Evolutionary conservation across 2,329 filamentous ascomycete species (phyloP), one percentile per base, ranked within the genome.

Genomic region (Trichoderma breve): DNA sequence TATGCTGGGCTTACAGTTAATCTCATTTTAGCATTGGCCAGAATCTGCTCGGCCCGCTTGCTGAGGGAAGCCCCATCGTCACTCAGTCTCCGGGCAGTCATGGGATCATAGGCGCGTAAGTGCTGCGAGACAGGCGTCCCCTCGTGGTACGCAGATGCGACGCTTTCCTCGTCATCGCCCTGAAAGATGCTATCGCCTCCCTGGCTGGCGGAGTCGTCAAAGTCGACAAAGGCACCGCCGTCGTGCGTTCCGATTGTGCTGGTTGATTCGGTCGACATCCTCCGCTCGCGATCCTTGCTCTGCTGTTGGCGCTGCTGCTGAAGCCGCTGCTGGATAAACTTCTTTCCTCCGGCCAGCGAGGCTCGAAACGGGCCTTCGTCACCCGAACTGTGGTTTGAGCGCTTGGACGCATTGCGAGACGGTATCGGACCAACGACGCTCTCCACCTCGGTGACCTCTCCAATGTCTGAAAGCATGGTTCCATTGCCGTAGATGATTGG

Each of bases 21-120:
- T 76, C 94, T 88, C 80, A 90, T 91, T 83, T 98, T 98, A 36
- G 95, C 95, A 82, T 97, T 97, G 71, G 94, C 93, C 70, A 98
- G 86, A 78, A 98, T 98, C 78, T 95, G 87, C 79, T 98, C 95
- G 1, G 95, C 95, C 76, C 94, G 89, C 75, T 91, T 91, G 80
- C 93, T 95, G 74, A 97, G 83, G 28, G 93, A 90, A 76, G 91
- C 89, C 58, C 87, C 86, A 70, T 92, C 88, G 71, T 90, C 88
- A 30, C 71, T 74, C 30, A 72, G 53, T 3, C 72, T 73, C 63
- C 75, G 74, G 24, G 69, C 72, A 24, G 74, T 72, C 30, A 74
- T 51, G 39, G 71, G 71, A 39, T 68, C 73, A 11, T 65, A 58
- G 62, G 69, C 58, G 26, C 39, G 65, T 32, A 72, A 28, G 74